Conservation (phyloP, 2,329 filamentous ascomycete species). For the Metarhizium anisopliae region DNA sequence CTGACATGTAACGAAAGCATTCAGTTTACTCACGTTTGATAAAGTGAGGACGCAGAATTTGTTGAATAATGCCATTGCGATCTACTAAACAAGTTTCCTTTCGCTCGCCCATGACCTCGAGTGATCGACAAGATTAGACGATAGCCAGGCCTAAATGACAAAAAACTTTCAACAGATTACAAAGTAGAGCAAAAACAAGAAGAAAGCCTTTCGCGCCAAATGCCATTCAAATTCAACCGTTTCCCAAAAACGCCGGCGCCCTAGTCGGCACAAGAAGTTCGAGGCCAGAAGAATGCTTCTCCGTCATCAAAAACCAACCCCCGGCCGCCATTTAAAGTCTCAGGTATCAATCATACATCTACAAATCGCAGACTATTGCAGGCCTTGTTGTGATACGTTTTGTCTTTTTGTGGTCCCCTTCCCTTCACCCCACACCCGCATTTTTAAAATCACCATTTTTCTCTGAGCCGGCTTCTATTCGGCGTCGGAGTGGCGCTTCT, state of each 20-base stretch:
- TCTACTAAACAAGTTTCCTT: background rate
- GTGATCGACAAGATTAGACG: background rate
- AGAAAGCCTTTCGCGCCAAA: conserved; percentile 21
- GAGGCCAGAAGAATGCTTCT: conserved; percentile 15
- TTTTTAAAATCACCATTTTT: background rate
- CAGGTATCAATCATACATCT: conserved; percentile 22
- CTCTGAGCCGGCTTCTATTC: conserved; percentile 6
- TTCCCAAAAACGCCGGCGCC: conserved; percentile 24
- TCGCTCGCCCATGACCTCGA: background rate
- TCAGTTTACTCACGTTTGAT: background rate
- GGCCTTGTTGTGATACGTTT: conserved; percentile 2
- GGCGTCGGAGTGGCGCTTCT: conserved; percentile 30
- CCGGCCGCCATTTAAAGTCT: conserved; percentile 7
- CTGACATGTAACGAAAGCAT: background rate
- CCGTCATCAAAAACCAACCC: background rate
- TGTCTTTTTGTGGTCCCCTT: background rate
- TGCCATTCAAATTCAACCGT: conserved; percentile 15
- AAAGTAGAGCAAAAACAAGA: conserved; percentile 6
- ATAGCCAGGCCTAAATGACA: background rate
- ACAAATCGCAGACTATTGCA: conserved; percentile 11
- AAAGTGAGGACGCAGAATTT: background rate
- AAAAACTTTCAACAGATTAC: background rate
- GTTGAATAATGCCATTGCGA: background rate
- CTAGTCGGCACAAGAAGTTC: conserved; percentile 15
- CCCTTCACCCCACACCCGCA: background rate